These are phyloP conservation scores for Malassezia pachydermatis DNA, from an alignment of 1,284 basidiomycete species.

Conservation along the genomic window DNA sequence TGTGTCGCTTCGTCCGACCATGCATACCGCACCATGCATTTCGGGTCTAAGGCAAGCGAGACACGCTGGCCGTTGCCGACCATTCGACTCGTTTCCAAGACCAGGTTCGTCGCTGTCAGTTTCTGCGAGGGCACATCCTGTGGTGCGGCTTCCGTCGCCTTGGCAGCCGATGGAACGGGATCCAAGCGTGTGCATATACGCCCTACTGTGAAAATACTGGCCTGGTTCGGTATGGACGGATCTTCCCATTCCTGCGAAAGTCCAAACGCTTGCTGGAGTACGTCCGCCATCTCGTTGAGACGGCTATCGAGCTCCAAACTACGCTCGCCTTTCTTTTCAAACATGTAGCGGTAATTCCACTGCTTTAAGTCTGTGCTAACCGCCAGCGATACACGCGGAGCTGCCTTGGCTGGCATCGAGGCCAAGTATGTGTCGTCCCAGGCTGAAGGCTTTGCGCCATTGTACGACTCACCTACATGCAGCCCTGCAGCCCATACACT, in stretches of 20 bases:
- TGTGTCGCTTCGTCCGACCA: constrained; percentile 18
- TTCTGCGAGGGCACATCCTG: not conserved
- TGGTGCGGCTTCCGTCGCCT: not conserved
- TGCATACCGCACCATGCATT: constrained; percentile 26
- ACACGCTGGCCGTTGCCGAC: constrained; percentile 37
- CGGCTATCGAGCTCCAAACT: constrained; percentile 34
- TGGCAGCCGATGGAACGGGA: not conserved
- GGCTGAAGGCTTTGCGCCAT: constrained; percentile 5
- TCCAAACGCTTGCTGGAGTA: constrained; percentile 27
- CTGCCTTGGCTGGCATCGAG: not conserved
- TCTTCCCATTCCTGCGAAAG: constrained; percentile 31
- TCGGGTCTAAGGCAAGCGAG: constrained; percentile 23
- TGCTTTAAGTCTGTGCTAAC: constrained; percentile 37
- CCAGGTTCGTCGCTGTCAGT: constrained; percentile 12
- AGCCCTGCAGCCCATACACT: not conserved
- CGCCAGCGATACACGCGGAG: constrained; percentile 32
- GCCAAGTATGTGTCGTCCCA: constrained; percentile 4
- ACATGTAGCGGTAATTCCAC: constrained; percentile 47
- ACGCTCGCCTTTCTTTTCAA: constrained; percentile 41
- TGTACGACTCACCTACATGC: constrained; percentile 7
- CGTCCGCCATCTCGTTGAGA: constrained; percentile 29
- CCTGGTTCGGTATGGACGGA: constrained; percentile 30
- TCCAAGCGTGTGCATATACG: constrained; percentile 25
- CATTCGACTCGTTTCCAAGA: constrained; percentile 32
- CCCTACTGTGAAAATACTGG: constrained; percentile 39